Evolutionary conservation across 1,139 yeast genomes (phyloP), one percentile per base, ranked within the genome.

Genomic region (Candida frijolesensis): DNA sequence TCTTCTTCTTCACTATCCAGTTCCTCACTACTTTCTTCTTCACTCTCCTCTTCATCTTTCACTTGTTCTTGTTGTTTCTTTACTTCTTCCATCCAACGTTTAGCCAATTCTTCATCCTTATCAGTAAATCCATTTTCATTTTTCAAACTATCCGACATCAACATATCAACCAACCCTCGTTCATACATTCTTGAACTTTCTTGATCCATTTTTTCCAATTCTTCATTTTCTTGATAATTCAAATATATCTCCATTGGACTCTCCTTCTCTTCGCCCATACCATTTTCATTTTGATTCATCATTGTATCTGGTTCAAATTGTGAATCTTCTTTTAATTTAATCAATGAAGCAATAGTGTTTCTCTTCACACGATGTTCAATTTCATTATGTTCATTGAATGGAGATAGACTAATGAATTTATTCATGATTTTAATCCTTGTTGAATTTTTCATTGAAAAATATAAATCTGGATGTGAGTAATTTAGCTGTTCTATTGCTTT

Each of bases 181-280:
- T 64, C 67, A 46, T 64, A 51, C 44, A 54, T 51, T 22, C 51
- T 47, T 29, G 64, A 62, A 11, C 59, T 59, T 19, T 43, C 44
- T 8, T 25, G 30, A 46, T 63, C 67, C 3, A 42, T 38, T 27
- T 40, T 45, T 14, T 64, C 63, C n/a, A 62, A 47, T 6, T 46
- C 43, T 19, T 53, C 44, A 4, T 51, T 54, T 39, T 60, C 64
- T 30, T 38, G 27, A 22, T 33, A 8, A 25, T 22, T 18, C 37
- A 47, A 47, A 35, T 43, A 33, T n/a, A 18, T 19, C n/a, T 39
- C 48, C n/a, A 30, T 40, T 5, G 38, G 38, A 39, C 39, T 39
- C 2, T 32, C 25, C 9, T 7, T 18, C 6, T 8, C 22, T 10
- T 45, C 48, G 6, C 15, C 18, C 11, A 37, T 29, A 11, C 16